A percentile compares a stretch with the other conserved stretches of the same genome.
Evolutionary conservation across 257 asterid genomes (phyloP).

Genomic region (Ballota nigra): DNA sequence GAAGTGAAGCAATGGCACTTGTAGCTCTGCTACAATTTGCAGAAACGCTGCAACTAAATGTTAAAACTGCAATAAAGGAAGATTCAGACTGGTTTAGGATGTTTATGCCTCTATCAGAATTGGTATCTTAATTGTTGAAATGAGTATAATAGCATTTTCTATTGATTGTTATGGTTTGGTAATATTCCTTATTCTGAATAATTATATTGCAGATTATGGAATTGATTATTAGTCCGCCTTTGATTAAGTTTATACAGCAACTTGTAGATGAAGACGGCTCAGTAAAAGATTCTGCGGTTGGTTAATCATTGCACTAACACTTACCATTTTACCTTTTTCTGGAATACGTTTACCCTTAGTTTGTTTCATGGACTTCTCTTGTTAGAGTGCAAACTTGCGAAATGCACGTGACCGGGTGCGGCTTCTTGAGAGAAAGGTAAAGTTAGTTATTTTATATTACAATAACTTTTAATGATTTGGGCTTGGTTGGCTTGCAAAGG

Average conservation of each 20-base stretch:
- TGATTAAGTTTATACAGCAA: conserved; percentile 64
- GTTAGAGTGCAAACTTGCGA: conserved; percentile 76
- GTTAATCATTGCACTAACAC: conserved; percentile 28
- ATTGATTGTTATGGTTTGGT: conserved; percentile 16
- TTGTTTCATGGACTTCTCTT: conserved; percentile 18
- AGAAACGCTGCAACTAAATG: conserved; percentile 64
- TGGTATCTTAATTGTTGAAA: conserved; percentile 41
- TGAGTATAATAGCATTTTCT: conserved; percentile 5
- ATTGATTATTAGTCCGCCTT: conserved; percentile 47
- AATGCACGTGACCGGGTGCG: conserved; percentile 78
- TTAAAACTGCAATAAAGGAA: conserved; percentile 76
- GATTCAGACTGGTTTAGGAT: conserved; percentile 68
- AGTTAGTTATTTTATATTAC: background rate
- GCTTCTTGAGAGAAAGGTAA: conserved; percentile 80
- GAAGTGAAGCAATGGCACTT: conserved; percentile 75
- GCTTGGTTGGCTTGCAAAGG: conserved; percentile 14
- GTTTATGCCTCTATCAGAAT: conserved; percentile 84
- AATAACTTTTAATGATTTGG: background rate
- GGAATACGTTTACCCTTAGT: conserved; percentile 22
- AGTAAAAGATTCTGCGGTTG: conserved; percentile 93
- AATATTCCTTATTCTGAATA: conserved; percentile 12
- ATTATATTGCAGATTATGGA: conserved; percentile 69
- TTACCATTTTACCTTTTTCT: conserved; percentile 8
- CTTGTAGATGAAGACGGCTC: conserved; percentile 92
- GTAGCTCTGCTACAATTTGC: conserved; percentile 55